A percentile compares a stretch with the other conserved stretches of the same genome.
phyloP scores from a whole-genome alignment of 768 basidiomycete species.

The Tremella yokohamensis region DNA sequence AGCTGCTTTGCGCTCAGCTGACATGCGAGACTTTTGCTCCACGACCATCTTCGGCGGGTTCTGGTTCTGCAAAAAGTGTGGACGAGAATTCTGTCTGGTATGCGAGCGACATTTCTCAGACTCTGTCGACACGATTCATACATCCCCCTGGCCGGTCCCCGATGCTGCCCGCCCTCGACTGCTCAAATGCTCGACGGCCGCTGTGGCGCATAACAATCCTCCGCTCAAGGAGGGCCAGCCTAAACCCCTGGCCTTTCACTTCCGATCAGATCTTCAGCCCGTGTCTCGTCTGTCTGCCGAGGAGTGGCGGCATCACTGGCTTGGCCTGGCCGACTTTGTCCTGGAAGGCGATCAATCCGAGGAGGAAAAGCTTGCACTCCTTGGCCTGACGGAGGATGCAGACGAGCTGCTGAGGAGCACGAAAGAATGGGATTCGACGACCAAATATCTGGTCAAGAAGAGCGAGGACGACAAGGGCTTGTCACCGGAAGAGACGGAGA shows the following conservation, averaged over 20 bases:
- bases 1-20: neutral
- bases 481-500: slow-evolving; percentile 9
- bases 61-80: slow-evolving; percentile 89
- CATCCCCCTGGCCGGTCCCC: slow-evolving; percentile 33
- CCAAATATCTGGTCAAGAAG: neutral
- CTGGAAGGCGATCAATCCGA: slow-evolving; percentile 15
- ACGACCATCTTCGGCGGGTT: slow-evolving; percentile 85
- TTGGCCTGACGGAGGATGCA: slow-evolving; percentile 13
- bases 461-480: neutral
- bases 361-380: slow-evolving; percentile 6
- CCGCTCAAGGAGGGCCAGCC: neutral
- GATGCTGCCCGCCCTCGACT: slow-evolving; percentile 30
- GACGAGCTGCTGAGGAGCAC: slow-evolving; percentile 14
- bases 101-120: slow-evolving; percentile 70
- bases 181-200: slow-evolving; percentile 13
- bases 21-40: slow-evolving; percentile 74
- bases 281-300: slow-evolving; percentile 69
- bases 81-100: slow-evolving; percentile 80
- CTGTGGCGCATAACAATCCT: neutral
- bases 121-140: slow-evolving; percentile 18
- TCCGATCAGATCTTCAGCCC: slow-evolving; percentile 60
- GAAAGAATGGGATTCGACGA: neutral
- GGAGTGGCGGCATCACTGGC: slow-evolving; percentile 65
- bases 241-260: slow-evolving; percentile 18
- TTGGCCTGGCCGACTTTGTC: slow-evolving; percentile 64